Evolutionary conservation across 805 yeast genomes (phyloP).

Genomic region (Nakazawaea ishiwadae): DNA sequence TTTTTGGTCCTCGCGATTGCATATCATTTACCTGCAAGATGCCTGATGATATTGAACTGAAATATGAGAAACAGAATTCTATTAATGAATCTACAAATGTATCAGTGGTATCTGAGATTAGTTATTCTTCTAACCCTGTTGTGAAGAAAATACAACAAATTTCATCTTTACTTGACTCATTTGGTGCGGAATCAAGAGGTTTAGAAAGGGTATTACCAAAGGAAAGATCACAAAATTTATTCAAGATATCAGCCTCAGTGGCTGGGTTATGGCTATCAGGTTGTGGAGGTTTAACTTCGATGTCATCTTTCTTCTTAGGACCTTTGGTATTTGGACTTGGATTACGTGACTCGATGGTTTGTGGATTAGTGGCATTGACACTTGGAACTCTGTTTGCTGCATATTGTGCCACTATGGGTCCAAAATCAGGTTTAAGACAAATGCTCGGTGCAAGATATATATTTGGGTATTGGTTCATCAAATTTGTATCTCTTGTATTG

Average conservation of each 20-base stretch:
- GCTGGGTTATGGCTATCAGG: constrained; percentile 82
- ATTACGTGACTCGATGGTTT: constrained; percentile 54
- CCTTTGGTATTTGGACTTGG: constrained; percentile 68
- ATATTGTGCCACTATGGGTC: constrained; percentile 83
- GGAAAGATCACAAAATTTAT: constrained; percentile 30
- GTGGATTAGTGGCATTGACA: constrained; percentile 59
- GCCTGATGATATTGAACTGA: too few relatives aligned
- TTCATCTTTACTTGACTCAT: constrained; percentile 40
- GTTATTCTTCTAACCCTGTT: constrained; percentile 2
- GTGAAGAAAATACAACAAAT: constrained; percentile 14
- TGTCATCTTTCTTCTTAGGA: constrained; percentile 79
- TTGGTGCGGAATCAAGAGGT: constrained; percentile 73
- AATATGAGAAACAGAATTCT: too few relatives aligned
- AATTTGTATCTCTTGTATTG: constrained; percentile 65
- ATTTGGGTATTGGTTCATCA: constrained; percentile 85
- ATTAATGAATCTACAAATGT: too few relatives aligned
- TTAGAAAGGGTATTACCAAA: constrained; percentile 69
- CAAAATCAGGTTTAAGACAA: constrained; percentile 84
- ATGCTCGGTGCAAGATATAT: constrained; percentile 78
- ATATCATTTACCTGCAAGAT: too few relatives aligned
- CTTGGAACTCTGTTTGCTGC: constrained; percentile 78
- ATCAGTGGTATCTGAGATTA: too few relatives aligned
- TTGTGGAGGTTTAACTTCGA: constrained; percentile 83
- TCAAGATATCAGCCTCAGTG: constrained; percentile 34
- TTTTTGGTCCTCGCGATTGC: too few relatives aligned